These are phyloP conservation scores for Hericium alpestre DNA, from an alignment of 768 basidiomycete species.

Conservation along the genomic window DNA sequence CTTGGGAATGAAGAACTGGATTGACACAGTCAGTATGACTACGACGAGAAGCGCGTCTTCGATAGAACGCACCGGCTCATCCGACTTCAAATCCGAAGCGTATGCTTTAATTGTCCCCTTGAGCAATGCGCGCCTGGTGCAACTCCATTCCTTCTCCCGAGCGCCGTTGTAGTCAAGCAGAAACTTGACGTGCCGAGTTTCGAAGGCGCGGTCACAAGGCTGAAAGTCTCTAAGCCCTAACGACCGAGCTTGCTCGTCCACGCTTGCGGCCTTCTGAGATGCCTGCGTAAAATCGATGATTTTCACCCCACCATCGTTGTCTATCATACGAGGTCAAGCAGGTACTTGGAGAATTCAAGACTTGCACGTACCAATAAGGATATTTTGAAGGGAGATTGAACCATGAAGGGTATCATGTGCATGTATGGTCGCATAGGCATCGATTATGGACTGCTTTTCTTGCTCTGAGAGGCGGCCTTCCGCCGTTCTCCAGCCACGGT, in stretches of 20 bases:
- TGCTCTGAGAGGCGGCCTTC: slow-evolving; percentile 41
- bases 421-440: slow-evolving; percentile 36
- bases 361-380: slow-evolving; percentile 31
- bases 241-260: slow-evolving; percentile 8
- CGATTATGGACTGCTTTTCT: slow-evolving; percentile 41
- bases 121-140: neutral
- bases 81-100: neutral
- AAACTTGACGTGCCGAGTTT: slow-evolving; percentile 48
- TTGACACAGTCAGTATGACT: neutral
- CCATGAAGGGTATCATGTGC: slow-evolving; percentile 23
- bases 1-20: slow-evolving; percentile 5
- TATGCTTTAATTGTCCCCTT: neutral
- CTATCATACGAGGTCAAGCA: neutral
- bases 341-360: neutral
- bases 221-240: slow-evolving; percentile 28
- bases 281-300: slow-evolving; percentile 39
- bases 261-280: slow-evolving; percentile 18
- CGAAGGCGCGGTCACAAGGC: slow-evolving; percentile 32
- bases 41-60: neutral
- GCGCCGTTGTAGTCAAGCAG: slow-evolving; percentile 37
- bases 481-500: slow-evolving; percentile 50
- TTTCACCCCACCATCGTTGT: slow-evolving; percentile 30
- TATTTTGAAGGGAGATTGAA: slow-evolving; percentile 25
- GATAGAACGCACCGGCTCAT: neutral
- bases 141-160: slow-evolving; percentile 13